These are phyloP conservation scores for Didymellaceae sp. DNA, from an alignment of 2,329 filamentous ascomycete genomes.

Conservation along the genomic window DNA sequence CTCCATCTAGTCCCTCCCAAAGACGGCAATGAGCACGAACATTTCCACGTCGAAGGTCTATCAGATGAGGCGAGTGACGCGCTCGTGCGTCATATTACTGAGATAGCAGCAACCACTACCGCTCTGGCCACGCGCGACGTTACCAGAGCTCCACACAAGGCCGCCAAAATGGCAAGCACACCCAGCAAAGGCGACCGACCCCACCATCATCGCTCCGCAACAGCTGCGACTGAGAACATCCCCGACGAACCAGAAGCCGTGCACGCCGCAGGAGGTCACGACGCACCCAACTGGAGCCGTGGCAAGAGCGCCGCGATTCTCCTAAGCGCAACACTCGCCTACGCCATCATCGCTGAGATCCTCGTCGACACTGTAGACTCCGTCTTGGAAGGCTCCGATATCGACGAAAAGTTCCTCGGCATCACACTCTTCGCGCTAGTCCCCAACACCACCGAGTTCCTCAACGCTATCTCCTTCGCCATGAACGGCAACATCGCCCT, in stretches of 20 bases:
- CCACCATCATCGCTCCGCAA: slow-evolving; percentile 47
- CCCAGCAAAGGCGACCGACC: slow-evolving; percentile 46
- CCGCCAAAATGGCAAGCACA: slow-evolving; percentile 51
- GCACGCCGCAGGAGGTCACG: slow-evolving; percentile 69
- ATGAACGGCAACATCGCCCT: slow-evolving; percentile 99
- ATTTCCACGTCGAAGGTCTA: slow-evolving; percentile 66
- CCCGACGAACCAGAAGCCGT: slow-evolving; percentile 55
- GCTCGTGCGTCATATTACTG: slow-evolving; percentile 84
- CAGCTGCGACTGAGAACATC: slow-evolving; percentile 60
- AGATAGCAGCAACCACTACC: slow-evolving; percentile 91
- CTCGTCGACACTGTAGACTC: slow-evolving; percentile 96
- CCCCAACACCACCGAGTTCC: slow-evolving; percentile 96
- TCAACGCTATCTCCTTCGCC: slow-evolving; percentile 98
- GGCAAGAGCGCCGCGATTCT: slow-evolving; percentile 89
- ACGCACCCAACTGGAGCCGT: slow-evolving; percentile 98
- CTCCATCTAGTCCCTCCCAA: slow-evolving; percentile 48
- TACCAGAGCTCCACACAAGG: slow-evolving; percentile 59
- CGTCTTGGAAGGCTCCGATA: slow-evolving; percentile 86
- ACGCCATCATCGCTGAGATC: slow-evolving; percentile 97
- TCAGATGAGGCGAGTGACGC: slow-evolving; percentile 82
- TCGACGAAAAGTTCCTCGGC: slow-evolving; percentile 96
- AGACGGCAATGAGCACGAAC: slow-evolving; percentile 51
- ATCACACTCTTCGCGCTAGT: slow-evolving; percentile 97
- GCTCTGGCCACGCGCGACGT: slow-evolving; percentile 85
- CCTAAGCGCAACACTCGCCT: slow-evolving; percentile 85